Evolutionary conservation across 345 rosid species (phyloP).

Genomic region (Mallotus nudiflorus): DNA sequence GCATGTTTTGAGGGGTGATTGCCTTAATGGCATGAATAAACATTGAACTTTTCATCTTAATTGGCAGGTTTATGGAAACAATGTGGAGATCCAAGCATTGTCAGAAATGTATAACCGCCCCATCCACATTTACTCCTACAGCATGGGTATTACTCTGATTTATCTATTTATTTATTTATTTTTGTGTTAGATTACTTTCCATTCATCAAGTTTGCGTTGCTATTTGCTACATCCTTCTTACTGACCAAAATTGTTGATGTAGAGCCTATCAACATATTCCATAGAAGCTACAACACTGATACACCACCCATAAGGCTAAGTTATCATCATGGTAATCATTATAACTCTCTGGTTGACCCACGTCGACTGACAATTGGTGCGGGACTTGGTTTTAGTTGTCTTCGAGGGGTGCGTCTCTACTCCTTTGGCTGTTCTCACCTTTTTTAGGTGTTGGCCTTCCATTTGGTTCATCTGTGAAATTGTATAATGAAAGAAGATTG

Average conservation of each 20-base stretch:
- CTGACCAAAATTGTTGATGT: constrained; percentile 21
- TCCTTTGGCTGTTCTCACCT: too few species aligned
- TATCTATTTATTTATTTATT: too few species aligned
- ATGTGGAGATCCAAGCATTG: constrained; percentile 90
- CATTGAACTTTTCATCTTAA: constrained; percentile 9
- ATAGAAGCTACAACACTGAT: constrained; percentile 86
- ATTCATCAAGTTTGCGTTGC: background rate
- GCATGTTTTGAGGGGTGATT: background rate
- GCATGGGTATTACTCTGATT: constrained; percentile 65
- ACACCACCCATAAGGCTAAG: constrained; percentile 88
- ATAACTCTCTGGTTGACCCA: constrained; percentile 95
- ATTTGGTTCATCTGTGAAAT: background rate
- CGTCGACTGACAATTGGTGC: constrained; percentile 86
- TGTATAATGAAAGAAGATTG: background rate
- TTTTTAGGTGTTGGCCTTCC: too few species aligned
- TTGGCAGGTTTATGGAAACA: constrained; percentile 93
- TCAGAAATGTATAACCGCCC: constrained; percentile 98
- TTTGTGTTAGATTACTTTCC: too few species aligned
- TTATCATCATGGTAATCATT: constrained; percentile 95
- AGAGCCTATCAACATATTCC: constrained; percentile 97
- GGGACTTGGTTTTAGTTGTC: constrained; percentile 94
- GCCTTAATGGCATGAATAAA: background rate
- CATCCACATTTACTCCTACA: constrained; percentile 90
- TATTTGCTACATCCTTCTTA: constrained; percentile 8
- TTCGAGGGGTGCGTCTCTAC: constrained; percentile 69